These are phyloP conservation scores for Funneliformis caledonium DNA, from an alignment of 371 early-diverging fungal genomes.

Conservation along the genomic window DNA sequence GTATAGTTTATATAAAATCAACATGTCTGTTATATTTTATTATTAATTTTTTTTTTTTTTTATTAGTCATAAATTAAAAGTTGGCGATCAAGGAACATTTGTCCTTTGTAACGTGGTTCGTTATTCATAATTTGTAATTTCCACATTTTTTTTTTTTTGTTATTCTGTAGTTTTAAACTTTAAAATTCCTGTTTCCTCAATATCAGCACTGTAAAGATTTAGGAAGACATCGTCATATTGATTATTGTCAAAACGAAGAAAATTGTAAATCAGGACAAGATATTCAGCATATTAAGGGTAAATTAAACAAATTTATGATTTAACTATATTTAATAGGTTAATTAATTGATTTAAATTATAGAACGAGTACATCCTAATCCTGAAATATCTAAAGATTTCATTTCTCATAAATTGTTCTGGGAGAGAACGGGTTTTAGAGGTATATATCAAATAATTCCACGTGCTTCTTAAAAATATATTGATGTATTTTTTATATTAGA, in stretches of 20 bases:
- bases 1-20: not conserved
- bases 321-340: not conserved
- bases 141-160: not conserved
- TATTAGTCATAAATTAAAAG: constrained; percentile 19
- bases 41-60: too few species aligned
- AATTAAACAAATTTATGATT: not conserved
- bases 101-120: constrained; percentile 31
- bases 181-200: not conserved
- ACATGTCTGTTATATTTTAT: not conserved
- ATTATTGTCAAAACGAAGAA: constrained; percentile 22
- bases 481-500: not conserved
- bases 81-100: constrained; percentile 31
- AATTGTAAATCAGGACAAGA: not conserved
- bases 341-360: not conserved
- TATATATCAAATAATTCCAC: not conserved
- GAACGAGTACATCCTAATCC: constrained; percentile 27
- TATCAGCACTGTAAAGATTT: constrained; percentile 25
- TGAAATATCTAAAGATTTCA: constrained; percentile 14
- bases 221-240: constrained; percentile 36
- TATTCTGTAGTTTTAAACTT: not conserved
- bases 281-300: constrained; percentile 30
- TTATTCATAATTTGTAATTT: not conserved
- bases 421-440: constrained; percentile 33
- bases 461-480: not conserved
- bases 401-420: constrained; percentile 36